Conservation (phyloP, 768 basidiomycete genomes). For the Hemileccinum impolitum region DNA sequence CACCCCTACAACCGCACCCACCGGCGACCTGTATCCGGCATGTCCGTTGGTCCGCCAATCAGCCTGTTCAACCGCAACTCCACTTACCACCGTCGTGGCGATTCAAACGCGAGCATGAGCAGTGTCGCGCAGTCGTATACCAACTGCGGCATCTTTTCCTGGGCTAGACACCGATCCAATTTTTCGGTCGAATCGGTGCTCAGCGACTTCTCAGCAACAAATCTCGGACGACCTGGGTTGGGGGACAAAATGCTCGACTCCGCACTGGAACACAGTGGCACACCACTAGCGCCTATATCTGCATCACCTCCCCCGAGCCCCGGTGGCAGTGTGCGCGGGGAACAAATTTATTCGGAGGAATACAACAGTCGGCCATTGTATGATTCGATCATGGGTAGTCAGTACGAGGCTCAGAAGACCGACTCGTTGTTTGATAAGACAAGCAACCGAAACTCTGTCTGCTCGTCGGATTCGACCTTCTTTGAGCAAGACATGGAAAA, state of each 20-base stretch:
- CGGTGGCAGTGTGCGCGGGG: constrained; percentile 15
- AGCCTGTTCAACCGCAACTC: constrained; percentile 71
- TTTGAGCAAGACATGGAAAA: constrained; percentile 40
- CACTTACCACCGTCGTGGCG: constrained; percentile 48
- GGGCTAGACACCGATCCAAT: constrained; percentile 57
- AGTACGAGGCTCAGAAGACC: constrained; percentile 34
- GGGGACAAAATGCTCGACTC: constrained; percentile 89
- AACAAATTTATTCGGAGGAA: constrained; percentile 8
- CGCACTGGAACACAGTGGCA: constrained; percentile 45
- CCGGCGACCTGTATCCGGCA: constrained; percentile 59
- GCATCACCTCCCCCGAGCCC: constrained; percentile 58
- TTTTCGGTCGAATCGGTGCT: constrained; percentile 60
- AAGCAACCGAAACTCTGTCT: constrained; percentile 43
- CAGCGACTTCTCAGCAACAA: constrained; percentile 58
- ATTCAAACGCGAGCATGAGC: constrained; percentile 56
- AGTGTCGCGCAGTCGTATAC: constrained; percentile 59
- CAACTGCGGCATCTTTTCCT: constrained; percentile 52
- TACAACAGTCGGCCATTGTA: constrained; percentile 41
- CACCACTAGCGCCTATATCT: constrained; percentile 59
- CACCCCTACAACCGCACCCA: constrained; percentile 47
- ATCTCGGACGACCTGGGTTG: constrained; percentile 66
- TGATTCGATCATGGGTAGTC: constrained; percentile 67
- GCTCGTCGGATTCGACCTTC: constrained; percentile 60
- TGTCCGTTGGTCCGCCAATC: constrained; percentile 62
- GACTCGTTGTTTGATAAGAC: constrained; percentile 68